A percentile compares a stretch with the other conserved stretches of the same genome.
These are phyloP conservation scores for Kluyveromyces sp. DNA, from an alignment of 1,139 yeast species.

Conservation along the genomic window DNA sequence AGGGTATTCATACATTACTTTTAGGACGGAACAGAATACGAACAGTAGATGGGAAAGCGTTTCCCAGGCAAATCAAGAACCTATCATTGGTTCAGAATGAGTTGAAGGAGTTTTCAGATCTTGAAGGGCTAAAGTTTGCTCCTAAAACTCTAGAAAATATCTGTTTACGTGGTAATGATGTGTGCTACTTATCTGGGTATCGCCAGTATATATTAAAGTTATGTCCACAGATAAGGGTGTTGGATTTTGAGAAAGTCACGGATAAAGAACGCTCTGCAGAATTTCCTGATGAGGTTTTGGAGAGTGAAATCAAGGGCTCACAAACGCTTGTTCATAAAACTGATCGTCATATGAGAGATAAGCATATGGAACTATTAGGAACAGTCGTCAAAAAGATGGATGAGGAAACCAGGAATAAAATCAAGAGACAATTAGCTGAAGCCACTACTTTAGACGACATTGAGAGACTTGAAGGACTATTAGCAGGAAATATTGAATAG, in stretches of 20 bases:
- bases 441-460: constrained; percentile 72
- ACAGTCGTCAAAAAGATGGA: constrained; percentile 39
- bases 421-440: constrained; percentile 46
- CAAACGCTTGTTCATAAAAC: background rate
- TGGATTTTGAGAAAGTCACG: constrained; percentile 63
- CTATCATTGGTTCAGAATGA: constrained; percentile 22
- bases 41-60: constrained; percentile 16
- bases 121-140: constrained; percentile 15
- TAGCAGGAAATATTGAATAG: constrained; percentile 23
- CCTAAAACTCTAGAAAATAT: constrained; percentile 34
- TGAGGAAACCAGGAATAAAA: constrained; percentile 40
- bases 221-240: constrained; percentile 50
- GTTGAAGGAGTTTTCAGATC: constrained; percentile 15
- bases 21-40: constrained; percentile 23
- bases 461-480: constrained; percentile 51
- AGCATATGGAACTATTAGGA: constrained; percentile 27
- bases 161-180: constrained; percentile 54
- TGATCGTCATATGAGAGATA: constrained; percentile 22
- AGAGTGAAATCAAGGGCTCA: too few relatives aligned
- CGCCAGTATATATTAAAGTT: constrained; percentile 53
- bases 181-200: constrained; percentile 47
- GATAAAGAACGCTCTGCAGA: constrained; percentile 45
- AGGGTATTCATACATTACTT: constrained; percentile 24
- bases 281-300: constrained; percentile 31
- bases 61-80: constrained; percentile 21